Evolutionary conservation across 2,329 filamentous ascomycete species (phyloP).

Genomic region (Arachnomyces sp.): DNA sequence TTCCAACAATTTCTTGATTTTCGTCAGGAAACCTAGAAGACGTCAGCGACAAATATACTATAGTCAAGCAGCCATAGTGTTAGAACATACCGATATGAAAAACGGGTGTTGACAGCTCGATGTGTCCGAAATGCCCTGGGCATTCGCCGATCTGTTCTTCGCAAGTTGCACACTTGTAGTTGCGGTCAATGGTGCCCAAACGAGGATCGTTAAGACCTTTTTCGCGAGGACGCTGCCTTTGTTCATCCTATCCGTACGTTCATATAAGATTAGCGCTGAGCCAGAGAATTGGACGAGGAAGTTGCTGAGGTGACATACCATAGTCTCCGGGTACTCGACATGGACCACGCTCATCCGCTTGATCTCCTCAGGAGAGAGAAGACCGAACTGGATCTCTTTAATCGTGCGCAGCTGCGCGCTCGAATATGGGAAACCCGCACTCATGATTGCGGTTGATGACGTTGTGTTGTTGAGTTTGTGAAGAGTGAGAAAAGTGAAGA

Average conservation of each 20-base stretch:
- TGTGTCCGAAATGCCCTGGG: constrained; percentile 96
- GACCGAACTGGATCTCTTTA: constrained; percentile 97
- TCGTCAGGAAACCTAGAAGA: constrained; percentile 80
- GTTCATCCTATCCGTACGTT: constrained; percentile 59
- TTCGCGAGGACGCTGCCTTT: constrained; percentile 80
- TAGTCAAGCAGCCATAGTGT: constrained; percentile 1
- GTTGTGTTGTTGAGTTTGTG: constrained; percentile 3
- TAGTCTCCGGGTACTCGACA: constrained; percentile 97
- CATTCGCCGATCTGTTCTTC: constrained; percentile 93
- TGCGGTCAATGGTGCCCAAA: constrained; percentile 90
- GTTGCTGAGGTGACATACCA: constrained; percentile 46
- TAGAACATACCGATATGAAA: constrained; percentile 63
- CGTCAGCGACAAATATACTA: constrained; percentile 19
- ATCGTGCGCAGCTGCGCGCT: constrained; percentile 95
- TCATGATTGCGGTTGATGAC: constrained; percentile 59
- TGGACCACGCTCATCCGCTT: constrained; percentile 97
- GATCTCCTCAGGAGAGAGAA: constrained; percentile 96
- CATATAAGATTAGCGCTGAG: constrained; percentile 11
- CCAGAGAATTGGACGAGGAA: constrained; percentile 13
- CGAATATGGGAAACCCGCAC: constrained; percentile 82
- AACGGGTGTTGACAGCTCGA: constrained; percentile 92
- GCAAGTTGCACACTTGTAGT: constrained; percentile 93
- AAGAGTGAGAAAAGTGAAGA: not conserved
- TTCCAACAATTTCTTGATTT: constrained; percentile 98
- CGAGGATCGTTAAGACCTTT: constrained; percentile 92